These are phyloP conservation scores for Ophiostoma piceae DNA, from an alignment of 2,329 filamentous ascomycete genomes.

Conservation along the genomic window DNA sequence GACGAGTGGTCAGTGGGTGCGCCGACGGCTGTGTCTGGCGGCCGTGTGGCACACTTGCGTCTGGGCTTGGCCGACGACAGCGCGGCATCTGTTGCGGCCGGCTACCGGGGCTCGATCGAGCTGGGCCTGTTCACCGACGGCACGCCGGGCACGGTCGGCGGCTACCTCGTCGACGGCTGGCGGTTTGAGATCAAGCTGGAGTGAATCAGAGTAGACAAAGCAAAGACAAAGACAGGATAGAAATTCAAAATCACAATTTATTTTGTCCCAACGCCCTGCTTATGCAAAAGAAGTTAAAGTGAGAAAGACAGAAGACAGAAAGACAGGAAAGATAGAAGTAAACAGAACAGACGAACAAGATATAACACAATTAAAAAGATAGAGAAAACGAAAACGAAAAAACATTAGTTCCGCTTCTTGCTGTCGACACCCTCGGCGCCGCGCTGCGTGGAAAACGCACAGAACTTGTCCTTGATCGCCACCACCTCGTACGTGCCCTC, in stretches of 20 bases:
- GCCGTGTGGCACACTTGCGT: background rate
- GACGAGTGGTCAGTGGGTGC: conserved; percentile 21
- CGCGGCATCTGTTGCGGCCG: background rate
- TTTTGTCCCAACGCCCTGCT: conserved; percentile 24
- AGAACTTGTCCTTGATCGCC: conserved; percentile 88
- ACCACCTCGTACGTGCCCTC: conserved; percentile 98
- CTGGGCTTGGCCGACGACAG: background rate
- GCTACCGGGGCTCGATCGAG: conserved; percentile 17
- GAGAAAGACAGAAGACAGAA: background rate
- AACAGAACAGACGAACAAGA: background rate
- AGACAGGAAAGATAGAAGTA: background rate
- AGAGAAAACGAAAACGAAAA: background rate
- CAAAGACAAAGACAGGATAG: background rate
- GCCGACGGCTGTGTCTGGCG: conserved; percentile 10
- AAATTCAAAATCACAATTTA: conserved; percentile 17
- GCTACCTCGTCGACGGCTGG: conserved; percentile 26
- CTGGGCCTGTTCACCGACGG: conserved; percentile 23
- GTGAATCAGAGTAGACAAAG: background rate
- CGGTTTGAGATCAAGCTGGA: conserved; percentile 21
- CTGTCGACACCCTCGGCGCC: conserved; percentile 44
- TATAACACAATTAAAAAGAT: background rate
- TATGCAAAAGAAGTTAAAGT: conserved; percentile 20
- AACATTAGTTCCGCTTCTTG: conserved; percentile 29
- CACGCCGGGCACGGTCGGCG: conserved; percentile 17
- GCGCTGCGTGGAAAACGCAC: conserved; percentile 74